Base-by-base conservation (phyloP, 2,329 filamentous ascomycete genomes). In the Sporothrix luriei region DNA sequence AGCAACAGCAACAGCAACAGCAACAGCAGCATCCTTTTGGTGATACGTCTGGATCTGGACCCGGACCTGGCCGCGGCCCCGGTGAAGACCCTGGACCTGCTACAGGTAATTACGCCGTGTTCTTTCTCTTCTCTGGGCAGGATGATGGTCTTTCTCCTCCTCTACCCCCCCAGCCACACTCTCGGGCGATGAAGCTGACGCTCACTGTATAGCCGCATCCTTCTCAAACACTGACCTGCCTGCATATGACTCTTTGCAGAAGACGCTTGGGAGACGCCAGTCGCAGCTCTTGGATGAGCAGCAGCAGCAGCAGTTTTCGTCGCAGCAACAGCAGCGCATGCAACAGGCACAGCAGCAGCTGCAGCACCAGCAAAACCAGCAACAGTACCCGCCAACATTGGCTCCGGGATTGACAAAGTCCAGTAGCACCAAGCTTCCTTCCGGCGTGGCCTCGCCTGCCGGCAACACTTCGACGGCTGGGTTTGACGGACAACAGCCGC, bases 21-120 rank as follows among this genome's bases (percentile, higher is more conserved):
- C 59, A 73, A 75, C 64, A 77, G 26, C 76, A 75, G 26, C 84
- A 85, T 76, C 82, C 83, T 73, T 80, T 86, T 75, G 79, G 80
- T 75, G 84, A 84, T 76, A 78, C 79, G 76, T 74, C 78, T 11
- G 57, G 57, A 76, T 54, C 72, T 68, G 71, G 24, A 33, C 49
- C 69, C 11, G 64, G 64, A 54, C 43, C 70, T 26, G 72, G 66
- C 40, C 57, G 73, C 70, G 68, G 72, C 55, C 67, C 72, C 66
- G 72, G 69, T 51, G 70, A 74, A 48, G 70, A 71, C 54, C 52
- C 71, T 16, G 64, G 51, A 19, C 64, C 72, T 66, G 54, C 66
- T 55, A 67, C 69, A 38, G 49, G 68, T 71, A 70, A 24, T n/a
- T 51, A 19, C 26, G 4, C 16, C 6, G 6, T 13, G 3, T 11